Evolutionary conservation across 257 asterid genomes (phyloP), one percentile per base, ranked within the genome.

Genomic region (Buddleja alternifolia): DNA sequence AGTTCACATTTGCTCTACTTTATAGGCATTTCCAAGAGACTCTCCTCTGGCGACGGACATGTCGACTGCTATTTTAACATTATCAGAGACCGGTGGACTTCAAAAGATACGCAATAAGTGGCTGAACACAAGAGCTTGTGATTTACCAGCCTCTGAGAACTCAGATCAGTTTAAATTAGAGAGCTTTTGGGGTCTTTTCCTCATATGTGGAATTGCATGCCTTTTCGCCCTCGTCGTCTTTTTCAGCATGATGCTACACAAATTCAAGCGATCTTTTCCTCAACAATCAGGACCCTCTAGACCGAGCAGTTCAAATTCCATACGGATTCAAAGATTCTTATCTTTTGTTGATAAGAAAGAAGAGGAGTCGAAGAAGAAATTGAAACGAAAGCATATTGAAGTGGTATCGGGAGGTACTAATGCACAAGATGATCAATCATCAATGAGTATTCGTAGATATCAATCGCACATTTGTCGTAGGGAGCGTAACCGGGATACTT

Each of bases 161-260:
- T 66, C 86, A 7, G 83, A 80, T 12, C 87, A 80, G 8, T 85
- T 86, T 54, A 77, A 68, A 17, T 23, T 82, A 9, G 70, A 54
- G 66, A 82, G 92, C 77, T 89, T 89, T 61, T 75, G 82, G 87
- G 92, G 96, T 12, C 86, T 89, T 21, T 87, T 87, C 80, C 77
- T 87, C 50, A 55, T 85, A 44, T 78, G 85, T 42, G 92, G 89
- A 32, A 52, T 80, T 16, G 76, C 76, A 1, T 80, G 89, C 79
- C 44, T 74, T 67, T 20, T 83, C 7, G 74, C 88, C 34, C 75
- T 89, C 16, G 15, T 82, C 40, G 12, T 83, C 58, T 70, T 81
- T 50, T 76, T 78, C 64, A 73, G 83, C 80, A 67, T 36, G 41
- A 62, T 79, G 42, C 11, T 78, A 3, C 73, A 42, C 25, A 60